Base-by-base conservation (phyloP, 2,329 filamentous ascomycete genomes). In the Colletotrichum sp. region DNA sequence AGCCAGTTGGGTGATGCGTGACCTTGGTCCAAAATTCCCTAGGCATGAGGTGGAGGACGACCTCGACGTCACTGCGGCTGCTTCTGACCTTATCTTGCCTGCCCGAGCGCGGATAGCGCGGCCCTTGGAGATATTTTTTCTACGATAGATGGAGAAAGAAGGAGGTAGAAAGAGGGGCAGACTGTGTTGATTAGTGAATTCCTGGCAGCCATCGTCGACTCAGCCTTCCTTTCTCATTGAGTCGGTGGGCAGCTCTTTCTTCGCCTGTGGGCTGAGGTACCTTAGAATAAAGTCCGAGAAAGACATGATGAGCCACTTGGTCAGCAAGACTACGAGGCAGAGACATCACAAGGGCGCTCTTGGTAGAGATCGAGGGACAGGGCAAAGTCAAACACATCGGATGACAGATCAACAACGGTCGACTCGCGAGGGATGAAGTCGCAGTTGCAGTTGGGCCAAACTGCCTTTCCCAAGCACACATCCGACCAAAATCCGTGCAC, bases 341-440 rank as follows among this genome's bases (percentile, higher is more conserved):
- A 21, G 43, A n/a, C n/a, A 21, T 48, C 43, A 48, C 43, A 21
- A 48, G 43, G n/a, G 43, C 43, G 43, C 43, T n/a, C n/a, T 48
- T 16, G 9, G 55, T 15, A 21, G 21, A 59, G 55, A 59, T 16
- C 24, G 26, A 26, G 21, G 55, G 55, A 59, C 26, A 59, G 55
- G 67, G 61, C 60, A 28, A 28, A 34, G 48, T 66, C 39, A 55
- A 21, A n/a, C 18, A 43, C 9, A 66, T 67, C 39, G 63, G 55
- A 72, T 59, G 63, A 67, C 52, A 64, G 69, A 43, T 72, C 63
- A 67, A 67, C 63, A 67, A 67, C 69, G 39, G 73, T 28, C 69
- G 59, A 69, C 67, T 75, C 21, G 24, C 60, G 48, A 75, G 73
- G 73, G 73, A 75, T 75, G 73, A 72, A 64, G 73, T 75, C 67